Base-by-base conservation (phyloP, 305 asterid species). In the Andrographis paniculata region DNA sequence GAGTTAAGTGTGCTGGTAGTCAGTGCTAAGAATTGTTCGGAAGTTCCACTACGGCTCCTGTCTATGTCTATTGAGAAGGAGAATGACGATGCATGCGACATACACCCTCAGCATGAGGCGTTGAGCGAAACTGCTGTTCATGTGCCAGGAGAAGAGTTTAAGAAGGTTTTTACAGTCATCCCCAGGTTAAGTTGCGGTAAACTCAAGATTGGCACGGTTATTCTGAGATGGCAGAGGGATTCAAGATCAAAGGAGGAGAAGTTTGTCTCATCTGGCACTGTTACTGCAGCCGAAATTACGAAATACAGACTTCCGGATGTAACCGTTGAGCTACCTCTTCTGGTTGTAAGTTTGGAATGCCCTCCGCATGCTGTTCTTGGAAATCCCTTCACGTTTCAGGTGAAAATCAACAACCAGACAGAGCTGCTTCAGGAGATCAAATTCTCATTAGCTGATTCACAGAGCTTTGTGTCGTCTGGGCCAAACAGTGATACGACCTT, bases 131-230 rank as follows among this genome's bases (percentile, higher is more conserved):
- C 74, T 9, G 54, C 73, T 12, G 66, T 70, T 59, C 78, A 87
- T 50, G 84, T 71, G 61, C 94, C 95, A 0, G 96, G 96, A 16
- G 96, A 84, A 57, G 96, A 79, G 71, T 92, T 84, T 64, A 92
- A 76, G 80, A 85, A 92, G 75, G 84, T 79, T 39, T 92, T 92
- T 66, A 56, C 71, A 1, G 56, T 92, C 60, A 60, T 66, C 54
- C 95, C 99, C 13, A 77, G 56, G 63, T 74, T 56, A 60, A 73
- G 50, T 19, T 57, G 46, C 18, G 42, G 56, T 20, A 69, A 69
- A 36, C 64, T 92, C 61, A 69, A 62, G 39, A 67, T 77, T 12
- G 96, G 99, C 12, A 69, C 71, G 1, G 72, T 92, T 51, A 57
- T 72, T 65, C 67, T 92, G 71, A 79, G 71, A 68, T 92, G 99